Evolutionary conservation across 2,329 filamentous ascomycete species (phyloP).

Genomic region (Mollisiaceae sp.): DNA sequence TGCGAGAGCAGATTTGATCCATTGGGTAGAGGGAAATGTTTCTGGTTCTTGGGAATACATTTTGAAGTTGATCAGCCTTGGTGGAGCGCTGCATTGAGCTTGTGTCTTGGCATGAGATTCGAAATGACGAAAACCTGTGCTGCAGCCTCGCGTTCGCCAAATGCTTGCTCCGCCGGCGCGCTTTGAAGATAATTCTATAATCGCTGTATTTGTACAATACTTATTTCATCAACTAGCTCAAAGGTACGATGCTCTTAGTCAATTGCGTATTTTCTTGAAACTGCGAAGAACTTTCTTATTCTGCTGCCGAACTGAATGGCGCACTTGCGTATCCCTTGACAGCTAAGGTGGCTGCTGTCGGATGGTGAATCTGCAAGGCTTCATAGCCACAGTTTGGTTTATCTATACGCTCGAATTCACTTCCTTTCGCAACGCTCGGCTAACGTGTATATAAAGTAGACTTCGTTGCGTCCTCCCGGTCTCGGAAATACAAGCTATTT

Average conservation of each 20-base stretch:
- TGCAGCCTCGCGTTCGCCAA: conserved; percentile 21
- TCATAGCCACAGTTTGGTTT: background rate
- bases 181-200: conserved; percentile 4
- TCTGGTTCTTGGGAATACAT: background rate
- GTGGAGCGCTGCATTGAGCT: conserved; percentile 10
- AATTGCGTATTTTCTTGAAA: background rate
- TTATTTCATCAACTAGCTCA: background rate
- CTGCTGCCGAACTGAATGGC: background rate
- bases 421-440: background rate
- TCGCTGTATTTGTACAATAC: background rate
- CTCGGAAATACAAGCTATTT: conserved; percentile 8
- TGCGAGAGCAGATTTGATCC: background rate
- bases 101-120: conserved; percentile 20
- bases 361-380: conserved; percentile 1
- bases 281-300: no score
- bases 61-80: conserved; percentile 9
- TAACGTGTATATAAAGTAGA: background rate
- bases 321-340: background rate
- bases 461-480: background rate
- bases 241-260: background rate
- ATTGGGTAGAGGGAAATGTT: background rate
- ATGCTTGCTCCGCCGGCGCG: background rate
- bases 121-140: conserved; percentile 22
- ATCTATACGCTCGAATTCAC: background rate
- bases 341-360: background rate